Percentiles rank a stretch among this genome's conserved stretches.
phyloP scores from a whole-genome alignment of 495 filamentous ascomycete species.

The Staphylotrichum longicolle region DNA sequence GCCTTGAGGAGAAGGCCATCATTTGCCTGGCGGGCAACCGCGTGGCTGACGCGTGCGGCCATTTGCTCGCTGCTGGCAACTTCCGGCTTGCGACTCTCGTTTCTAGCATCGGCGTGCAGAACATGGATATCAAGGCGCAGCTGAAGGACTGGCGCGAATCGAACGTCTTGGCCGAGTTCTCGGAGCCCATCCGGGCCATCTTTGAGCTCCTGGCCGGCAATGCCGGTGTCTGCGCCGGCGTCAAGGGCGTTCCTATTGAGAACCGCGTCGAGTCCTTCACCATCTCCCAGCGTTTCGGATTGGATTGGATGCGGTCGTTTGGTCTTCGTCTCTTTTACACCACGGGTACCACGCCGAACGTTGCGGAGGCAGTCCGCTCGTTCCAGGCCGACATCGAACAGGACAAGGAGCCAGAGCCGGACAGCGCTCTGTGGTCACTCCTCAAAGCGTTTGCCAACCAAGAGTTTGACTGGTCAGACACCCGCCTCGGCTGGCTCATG shows the following conservation, averaged over 20 bases:
- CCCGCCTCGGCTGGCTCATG: slow-evolving; percentile 83
- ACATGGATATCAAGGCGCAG: slow-evolving; percentile 70
- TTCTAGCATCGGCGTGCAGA: slow-evolving; percentile 69
- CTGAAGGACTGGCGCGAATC: slow-evolving; percentile 79
- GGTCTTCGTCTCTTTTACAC: slow-evolving; percentile 88
- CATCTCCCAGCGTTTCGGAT: slow-evolving; percentile 73
- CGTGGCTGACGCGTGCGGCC: slow-evolving; percentile 74
- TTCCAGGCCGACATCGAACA: slow-evolving; percentile 67
- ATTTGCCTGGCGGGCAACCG: slow-evolving; percentile 73
- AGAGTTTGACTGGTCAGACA: slow-evolving; percentile 63
- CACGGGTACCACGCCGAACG: slow-evolving; percentile 47
- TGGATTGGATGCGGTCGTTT: slow-evolving; percentile 92
- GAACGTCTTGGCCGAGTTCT: slow-evolving; percentile 79
- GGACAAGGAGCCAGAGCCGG: slow-evolving; percentile 59
- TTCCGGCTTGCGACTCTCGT: slow-evolving; percentile 80
- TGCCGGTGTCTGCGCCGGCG: slow-evolving; percentile 73
- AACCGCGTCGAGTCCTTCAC: slow-evolving; percentile 73
- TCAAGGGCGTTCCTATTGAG: slow-evolving; percentile 64
- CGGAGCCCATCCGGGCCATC: slow-evolving; percentile 76
- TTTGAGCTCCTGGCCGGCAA: slow-evolving; percentile 91
- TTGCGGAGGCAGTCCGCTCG: slow-evolving; percentile 66
- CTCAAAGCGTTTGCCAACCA: slow-evolving; percentile 70
- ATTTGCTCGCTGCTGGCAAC: slow-evolving; percentile 67
- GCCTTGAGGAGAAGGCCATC: slow-evolving; percentile 78
- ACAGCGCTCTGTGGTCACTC: slow-evolving; percentile 83